A percentile compares a stretch with the other conserved stretches of the same genome.
phyloP scores from a whole-genome alignment of 176 grass and related monocot species.

The Dendrocalamus sinicus region DNA sequence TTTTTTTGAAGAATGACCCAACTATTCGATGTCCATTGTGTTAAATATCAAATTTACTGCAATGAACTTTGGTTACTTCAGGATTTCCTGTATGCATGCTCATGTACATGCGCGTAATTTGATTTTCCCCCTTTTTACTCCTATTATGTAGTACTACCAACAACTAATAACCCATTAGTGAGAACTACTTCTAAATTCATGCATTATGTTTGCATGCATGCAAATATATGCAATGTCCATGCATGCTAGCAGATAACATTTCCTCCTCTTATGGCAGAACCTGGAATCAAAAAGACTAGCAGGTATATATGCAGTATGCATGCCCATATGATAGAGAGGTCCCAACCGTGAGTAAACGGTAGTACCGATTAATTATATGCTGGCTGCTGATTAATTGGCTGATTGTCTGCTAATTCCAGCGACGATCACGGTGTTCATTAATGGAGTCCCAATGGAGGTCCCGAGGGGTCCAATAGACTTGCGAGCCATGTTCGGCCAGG shows the following conservation, averaged over 20 bases:
- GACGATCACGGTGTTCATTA: slow-evolving; percentile 97
- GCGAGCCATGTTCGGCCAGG: slow-evolving; percentile 81
- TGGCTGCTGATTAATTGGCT: slow-evolving; percentile 41
- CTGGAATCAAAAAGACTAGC: neutral
- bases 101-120: neutral
- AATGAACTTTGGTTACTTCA: slow-evolving; percentile 20
- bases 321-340: slow-evolving; percentile 13
- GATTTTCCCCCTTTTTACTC: neutral
- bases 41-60: neutral
- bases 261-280: neutral
- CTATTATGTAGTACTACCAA: neutral
- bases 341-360: slow-evolving; percentile 16
- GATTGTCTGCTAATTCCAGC: slow-evolving; percentile 63
- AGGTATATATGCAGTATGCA: neutral
- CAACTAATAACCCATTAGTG: neutral
- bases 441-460: slow-evolving; percentile 80
- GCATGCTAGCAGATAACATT: neutral
- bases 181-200: neutral
- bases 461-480: slow-evolving; percentile 81
- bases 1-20: neutral
- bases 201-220: slow-evolving; percentile 17
- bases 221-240: slow-evolving; percentile 6
- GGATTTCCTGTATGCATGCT: slow-evolving; percentile 16
- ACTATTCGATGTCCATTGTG: slow-evolving; percentile 2
- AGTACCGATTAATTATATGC: slow-evolving; percentile 27